Base-by-base conservation (phyloP, 2,329 filamentous ascomycete genomes). In the Aspergillus niger region DNA sequence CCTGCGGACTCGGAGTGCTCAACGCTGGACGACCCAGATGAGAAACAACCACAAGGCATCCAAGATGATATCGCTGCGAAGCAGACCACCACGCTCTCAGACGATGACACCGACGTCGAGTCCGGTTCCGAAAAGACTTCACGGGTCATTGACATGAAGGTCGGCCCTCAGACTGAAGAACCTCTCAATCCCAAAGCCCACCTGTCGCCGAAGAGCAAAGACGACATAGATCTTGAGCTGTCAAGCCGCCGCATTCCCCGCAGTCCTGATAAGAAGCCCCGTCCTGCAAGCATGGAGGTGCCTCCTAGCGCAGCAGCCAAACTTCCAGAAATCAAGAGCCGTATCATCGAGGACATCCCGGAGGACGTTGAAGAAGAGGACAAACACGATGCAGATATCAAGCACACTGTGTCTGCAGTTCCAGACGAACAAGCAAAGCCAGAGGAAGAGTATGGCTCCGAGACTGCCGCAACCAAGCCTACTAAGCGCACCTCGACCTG, bases 311-410 rank as follows among this genome's bases (percentile, higher is more conserved):
- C 47, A 7, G 30, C 32, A 8, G 10, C 38, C 32, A 62, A 62
- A 10, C 59, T 60, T 2, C 55, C 62, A 1, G 65, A 66, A 20
- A 59, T 63, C 17, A 66, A 62, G 24, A 58, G 53, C 15, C 64
- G 65, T 1, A 50, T 63, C 22, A 65, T 67, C 10, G 65, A 67
- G 38, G 63, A 67, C 26, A 67, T 67, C 22, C 64, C 62, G 8
- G 65, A 67, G 36, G 65, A 66, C 48, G 55, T 58, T 6, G 65
- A 65, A 26, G 55, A 50, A 5, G 47, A 55, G 15, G 36, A 13
- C 44, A 30, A 11, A 17, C 32, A 53, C 11, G 30, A 17, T n/a
- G 24, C 11, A 15, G 47, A 39, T 24, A 44, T 44, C 2, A 53
- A 20, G 8, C 28, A 30, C 26, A 10, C 51, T 15, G 8, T 28